Conservation (phyloP, 257 asterid genomes). For the Lycium ferocissimum region DNA sequence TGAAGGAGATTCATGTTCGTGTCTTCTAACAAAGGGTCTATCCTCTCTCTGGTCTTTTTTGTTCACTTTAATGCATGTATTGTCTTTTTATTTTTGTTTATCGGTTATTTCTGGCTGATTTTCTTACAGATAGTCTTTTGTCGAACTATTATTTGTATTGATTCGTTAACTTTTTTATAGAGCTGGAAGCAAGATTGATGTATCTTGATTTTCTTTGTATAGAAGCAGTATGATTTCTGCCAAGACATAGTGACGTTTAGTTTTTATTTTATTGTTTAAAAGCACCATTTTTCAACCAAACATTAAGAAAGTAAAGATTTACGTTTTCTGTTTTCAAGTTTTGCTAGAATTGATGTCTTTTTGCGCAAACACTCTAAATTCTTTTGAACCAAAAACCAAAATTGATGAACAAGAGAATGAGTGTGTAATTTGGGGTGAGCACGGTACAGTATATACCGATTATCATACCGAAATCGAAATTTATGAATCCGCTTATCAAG, state of each 20-base stretch:
- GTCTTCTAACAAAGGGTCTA: neutral
- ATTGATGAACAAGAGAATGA: too few species aligned
- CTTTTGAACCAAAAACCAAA: too few species aligned
- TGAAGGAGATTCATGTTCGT: constrained; percentile 38
- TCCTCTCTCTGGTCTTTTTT: neutral
- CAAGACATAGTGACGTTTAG: too few species aligned
- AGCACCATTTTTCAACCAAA: neutral
- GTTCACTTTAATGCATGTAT: neutral
- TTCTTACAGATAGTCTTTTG: neutral
- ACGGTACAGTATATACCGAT: too few species aligned
- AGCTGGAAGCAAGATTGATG: neutral
- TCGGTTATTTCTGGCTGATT: neutral
- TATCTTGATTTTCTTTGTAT: neutral
- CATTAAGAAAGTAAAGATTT: neutral
- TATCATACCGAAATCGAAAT: too few species aligned
- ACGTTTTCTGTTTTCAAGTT: neutral
- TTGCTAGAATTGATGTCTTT: neutral
- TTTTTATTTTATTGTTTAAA: neutral
- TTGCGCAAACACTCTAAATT: too few species aligned
- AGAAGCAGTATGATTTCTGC: neutral
- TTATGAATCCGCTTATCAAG: too few species aligned
- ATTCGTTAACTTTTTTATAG: neutral
- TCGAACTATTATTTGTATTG: neutral
- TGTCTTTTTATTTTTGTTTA: neutral
- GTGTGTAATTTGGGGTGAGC: too few species aligned